phyloP scores from a whole-genome alignment of 2,329 filamentous ascomycete genomes.

The Diaporthe velutina region DNA sequence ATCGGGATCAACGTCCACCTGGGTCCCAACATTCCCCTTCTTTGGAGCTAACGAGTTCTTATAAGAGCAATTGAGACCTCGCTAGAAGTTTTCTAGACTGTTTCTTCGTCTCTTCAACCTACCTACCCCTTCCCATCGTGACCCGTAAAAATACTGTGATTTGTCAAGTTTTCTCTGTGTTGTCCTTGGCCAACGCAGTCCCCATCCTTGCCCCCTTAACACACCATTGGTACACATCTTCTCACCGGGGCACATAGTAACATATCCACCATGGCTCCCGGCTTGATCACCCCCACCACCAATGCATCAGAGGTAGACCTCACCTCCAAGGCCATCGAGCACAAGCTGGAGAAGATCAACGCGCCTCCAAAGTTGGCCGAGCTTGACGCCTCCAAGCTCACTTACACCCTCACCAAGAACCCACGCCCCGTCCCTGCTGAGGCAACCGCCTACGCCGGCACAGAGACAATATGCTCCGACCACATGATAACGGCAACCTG shows the following conservation, averaged over 20 bases:
- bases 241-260: background rate
- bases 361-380: slow-evolving; percentile 56
- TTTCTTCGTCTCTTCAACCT: slow-evolving; percentile 14
- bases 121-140: background rate
- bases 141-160: background rate
- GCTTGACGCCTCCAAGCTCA: slow-evolving; percentile 74
- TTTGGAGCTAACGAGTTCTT: slow-evolving; percentile 10
- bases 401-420: slow-evolving; percentile 63
- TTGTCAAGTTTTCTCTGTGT: background rate
- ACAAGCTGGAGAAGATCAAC: slow-evolving; percentile 57
- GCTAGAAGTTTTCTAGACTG: slow-evolving; percentile 6
- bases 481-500: slow-evolving; percentile 88
- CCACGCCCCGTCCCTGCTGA: slow-evolving; percentile 67
- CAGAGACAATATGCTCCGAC: slow-evolving; percentile 77
- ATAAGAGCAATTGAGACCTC: slow-evolving; percentile 18
- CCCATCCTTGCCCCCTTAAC: background rate
- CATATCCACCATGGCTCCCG: slow-evolving; percentile 45
- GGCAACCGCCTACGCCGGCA: slow-evolving; percentile 59
- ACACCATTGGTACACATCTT: background rate
- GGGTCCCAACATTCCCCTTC: background rate
- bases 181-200: background rate
- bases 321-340: slow-evolving; percentile 64
- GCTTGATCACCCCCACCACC: slow-evolving; percentile 43
- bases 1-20: background rate
- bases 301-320: slow-evolving; percentile 64